Evolutionary conservation across 2,329 filamentous ascomycete species (phyloP).

Genomic region (Claviceps cyperi): DNA sequence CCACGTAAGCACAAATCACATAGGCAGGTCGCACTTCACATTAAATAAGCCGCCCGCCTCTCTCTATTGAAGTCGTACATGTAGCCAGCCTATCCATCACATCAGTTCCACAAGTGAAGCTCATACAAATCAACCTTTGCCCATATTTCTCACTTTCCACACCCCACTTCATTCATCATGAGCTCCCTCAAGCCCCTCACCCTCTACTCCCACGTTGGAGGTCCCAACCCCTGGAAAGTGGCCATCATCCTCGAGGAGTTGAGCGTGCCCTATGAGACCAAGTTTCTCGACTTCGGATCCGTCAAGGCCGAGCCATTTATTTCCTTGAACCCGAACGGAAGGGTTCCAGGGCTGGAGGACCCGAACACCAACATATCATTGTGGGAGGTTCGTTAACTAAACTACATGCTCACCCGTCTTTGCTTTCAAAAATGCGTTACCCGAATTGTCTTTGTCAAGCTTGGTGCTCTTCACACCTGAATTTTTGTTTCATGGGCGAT

Average conservation of each 20-base stretch:
- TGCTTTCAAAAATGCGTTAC: too few relatives aligned
- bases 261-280: constrained; percentile 9
- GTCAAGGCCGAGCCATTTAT: constrained; percentile 13
- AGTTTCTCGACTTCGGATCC: constrained; percentile 8
- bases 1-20: too few relatives aligned
- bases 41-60: too few relatives aligned
- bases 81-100: neutral
- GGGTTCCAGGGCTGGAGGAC: constrained; percentile 10
- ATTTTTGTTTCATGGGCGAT: too few relatives aligned
- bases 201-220: constrained; percentile 1
- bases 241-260: constrained; percentile 13
- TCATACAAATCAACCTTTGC: neutral
- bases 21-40: too few relatives aligned
- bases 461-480: neutral
- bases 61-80: too few relatives aligned
- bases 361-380: constrained; percentile 11
- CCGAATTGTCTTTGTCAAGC: too few relatives aligned
- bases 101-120: neutral
- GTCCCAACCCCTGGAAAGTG: constrained; percentile 11
- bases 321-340: constrained; percentile 11
- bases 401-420: too few relatives aligned
- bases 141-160: neutral
- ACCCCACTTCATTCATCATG: neutral
- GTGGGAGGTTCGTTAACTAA: constrained; percentile 9
- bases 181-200: constrained; percentile 1